phyloP scores from a whole-genome alignment of 2,329 filamentous ascomycete genomes.

The Arthrobotrys sphaeroides region DNA sequence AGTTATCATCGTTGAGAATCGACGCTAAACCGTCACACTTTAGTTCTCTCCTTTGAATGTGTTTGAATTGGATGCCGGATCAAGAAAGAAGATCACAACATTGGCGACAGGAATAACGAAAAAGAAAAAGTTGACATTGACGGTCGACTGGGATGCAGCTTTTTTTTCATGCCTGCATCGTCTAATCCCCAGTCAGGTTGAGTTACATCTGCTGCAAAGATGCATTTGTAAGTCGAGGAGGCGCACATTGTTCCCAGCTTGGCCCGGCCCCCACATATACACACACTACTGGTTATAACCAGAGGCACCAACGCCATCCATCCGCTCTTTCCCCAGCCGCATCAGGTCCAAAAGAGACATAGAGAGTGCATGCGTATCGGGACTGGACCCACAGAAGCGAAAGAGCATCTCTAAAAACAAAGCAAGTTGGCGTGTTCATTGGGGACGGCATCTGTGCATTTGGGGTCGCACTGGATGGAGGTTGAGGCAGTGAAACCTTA shows the following conservation, averaged over 20 bases:
- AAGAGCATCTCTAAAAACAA: conserved; percentile 30
- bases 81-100: conserved; percentile 41
- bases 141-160: conserved; percentile 8
- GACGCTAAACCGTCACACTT: conserved; percentile 17
- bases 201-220: conserved; percentile 26
- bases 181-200: conserved; percentile 8
- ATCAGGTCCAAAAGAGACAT: conserved; percentile 41
- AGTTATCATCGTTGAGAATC: not conserved
- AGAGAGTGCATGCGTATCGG: conserved; percentile 18
- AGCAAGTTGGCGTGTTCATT: conserved; percentile 44
- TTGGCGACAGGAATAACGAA: conserved; percentile 13
- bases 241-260: conserved; percentile 42
- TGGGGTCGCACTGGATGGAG: conserved; percentile 43
- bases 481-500: conserved; percentile 51
- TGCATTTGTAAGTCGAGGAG: conserved; percentile 42
- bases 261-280: conserved; percentile 42
- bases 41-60: not conserved
- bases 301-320: conserved; percentile 9
- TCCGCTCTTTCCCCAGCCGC: conserved; percentile 41
- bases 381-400: conserved; percentile 15
- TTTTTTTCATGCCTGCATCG: conserved; percentile 13
- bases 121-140: conserved; percentile 1
- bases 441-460: conserved; percentile 26
- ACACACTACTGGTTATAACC: not conserved
- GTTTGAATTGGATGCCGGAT: conserved; percentile 12